Conservation (phyloP, 495 filamentous ascomycete species). For the Penicillium soppii region DNA sequence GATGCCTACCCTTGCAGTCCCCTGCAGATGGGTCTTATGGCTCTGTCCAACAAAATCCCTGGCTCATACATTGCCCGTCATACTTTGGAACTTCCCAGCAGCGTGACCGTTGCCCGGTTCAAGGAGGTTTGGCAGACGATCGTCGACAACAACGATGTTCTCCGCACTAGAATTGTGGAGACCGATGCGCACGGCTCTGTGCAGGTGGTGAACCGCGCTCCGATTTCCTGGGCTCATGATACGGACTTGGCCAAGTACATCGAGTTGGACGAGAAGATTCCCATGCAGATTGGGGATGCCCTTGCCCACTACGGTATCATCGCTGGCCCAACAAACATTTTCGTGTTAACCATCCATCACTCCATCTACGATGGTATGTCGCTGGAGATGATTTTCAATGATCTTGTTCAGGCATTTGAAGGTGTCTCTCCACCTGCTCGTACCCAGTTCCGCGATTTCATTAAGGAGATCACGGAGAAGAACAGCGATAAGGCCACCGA, state of each 20-base stretch:
- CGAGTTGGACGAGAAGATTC: slow-evolving; percentile 34
- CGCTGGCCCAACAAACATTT: not conserved
- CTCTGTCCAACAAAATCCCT: slow-evolving; percentile 6
- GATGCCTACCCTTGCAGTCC: slow-evolving; percentile 32
- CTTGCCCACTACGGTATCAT: slow-evolving; percentile 46
- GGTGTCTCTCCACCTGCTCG: slow-evolving; percentile 5
- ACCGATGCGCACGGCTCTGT: slow-evolving; percentile 44
- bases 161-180: slow-evolving; percentile 42
- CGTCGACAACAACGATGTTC: slow-evolving; percentile 37
- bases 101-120: slow-evolving; percentile 24
- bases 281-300: slow-evolving; percentile 43
- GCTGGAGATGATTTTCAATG: slow-evolving; percentile 19
- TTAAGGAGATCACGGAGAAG: slow-evolving; percentile 16
- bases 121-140: slow-evolving; percentile 39
- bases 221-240: slow-evolving; percentile 7
- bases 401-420: slow-evolving; percentile 9
- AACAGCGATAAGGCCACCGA: slow-evolving; percentile 15
- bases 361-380: slow-evolving; percentile 23
- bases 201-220: slow-evolving; percentile 39
- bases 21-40: slow-evolving; percentile 19
- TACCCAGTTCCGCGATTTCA: slow-evolving; percentile 21
- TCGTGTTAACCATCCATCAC: slow-evolving; percentile 23
- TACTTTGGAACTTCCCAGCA: slow-evolving; percentile 6
- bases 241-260: slow-evolving; percentile 37
- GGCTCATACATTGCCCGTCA: slow-evolving; percentile 51